A percentile compares a stretch with the other conserved stretches of the same genome.
These are phyloP conservation scores for Xylaria venustula DNA, from an alignment of 495 filamentous ascomycete genomes.

Conservation along the genomic window DNA sequence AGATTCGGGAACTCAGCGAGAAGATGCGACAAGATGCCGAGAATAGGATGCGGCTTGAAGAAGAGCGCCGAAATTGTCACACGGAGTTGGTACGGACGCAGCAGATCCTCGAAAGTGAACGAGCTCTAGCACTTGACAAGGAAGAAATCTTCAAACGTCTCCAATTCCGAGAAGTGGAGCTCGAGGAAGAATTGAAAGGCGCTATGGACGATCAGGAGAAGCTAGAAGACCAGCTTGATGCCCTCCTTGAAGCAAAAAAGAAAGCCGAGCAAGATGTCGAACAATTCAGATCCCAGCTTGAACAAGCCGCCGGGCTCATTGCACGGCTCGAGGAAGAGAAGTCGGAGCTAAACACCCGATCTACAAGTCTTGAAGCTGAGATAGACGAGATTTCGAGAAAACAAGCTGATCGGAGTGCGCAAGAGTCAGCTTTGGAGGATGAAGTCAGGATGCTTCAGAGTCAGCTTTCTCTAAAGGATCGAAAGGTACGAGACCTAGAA, in stretches of 20 bases:
- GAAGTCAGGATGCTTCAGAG: conserved; percentile 92
- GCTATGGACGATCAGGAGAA: conserved; percentile 95
- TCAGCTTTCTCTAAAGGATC: conserved; percentile 83
- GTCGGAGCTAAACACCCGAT: conserved; percentile 62
- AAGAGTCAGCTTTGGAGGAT: conserved; percentile 70
- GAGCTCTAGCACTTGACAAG: conserved; percentile 91
- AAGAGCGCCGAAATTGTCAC: conserved; percentile 85
- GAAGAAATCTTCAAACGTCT: conserved; percentile 97
- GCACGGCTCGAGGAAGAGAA: conserved; percentile 81
- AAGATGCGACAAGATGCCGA: conserved; percentile 76
- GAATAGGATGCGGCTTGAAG: conserved; percentile 79
- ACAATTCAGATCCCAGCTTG: conserved; percentile 73
- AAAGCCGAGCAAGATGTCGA: conserved; percentile 83
- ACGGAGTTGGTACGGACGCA: conserved; percentile 85
- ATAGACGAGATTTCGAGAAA: conserved; percentile 64
- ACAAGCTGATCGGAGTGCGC: conserved; percentile 65
- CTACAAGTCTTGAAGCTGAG: conserved; percentile 65
- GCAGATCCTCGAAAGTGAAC: conserved; percentile 91
- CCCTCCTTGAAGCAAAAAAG: conserved; percentile 84
- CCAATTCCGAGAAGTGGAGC: conserved; percentile 82
- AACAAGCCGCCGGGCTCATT: conserved; percentile 88
- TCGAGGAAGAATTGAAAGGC: conserved; percentile 86
- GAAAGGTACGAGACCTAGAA: conserved; percentile 87
- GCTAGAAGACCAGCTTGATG: conserved; percentile 89
- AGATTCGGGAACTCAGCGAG: conserved; percentile 79